Percentiles rank a stretch among this genome's conserved stretches.
phyloP scores from a whole-genome alignment of 495 filamentous ascomycete genomes.

The Aspergillus bertholletiae region DNA sequence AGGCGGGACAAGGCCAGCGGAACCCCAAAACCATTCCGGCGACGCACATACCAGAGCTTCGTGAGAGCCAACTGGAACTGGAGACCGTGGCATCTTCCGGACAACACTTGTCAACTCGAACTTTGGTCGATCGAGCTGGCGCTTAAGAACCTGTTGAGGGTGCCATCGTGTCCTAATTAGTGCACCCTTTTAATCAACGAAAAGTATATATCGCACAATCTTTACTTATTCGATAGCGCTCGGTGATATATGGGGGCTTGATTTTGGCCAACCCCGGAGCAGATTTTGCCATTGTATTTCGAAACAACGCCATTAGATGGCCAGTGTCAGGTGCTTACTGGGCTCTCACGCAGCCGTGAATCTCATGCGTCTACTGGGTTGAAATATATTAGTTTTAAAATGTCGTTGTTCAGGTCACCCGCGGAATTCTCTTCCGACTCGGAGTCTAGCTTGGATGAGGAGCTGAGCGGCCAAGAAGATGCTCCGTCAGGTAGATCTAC shows the following conservation, averaged over 20 bases:
- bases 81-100: neutral
- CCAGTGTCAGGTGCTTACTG: conserved; percentile 2
- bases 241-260: neutral
- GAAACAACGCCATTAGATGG: conserved; percentile 9
- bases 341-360: conserved; percentile 4
- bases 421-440: conserved; percentile 41
- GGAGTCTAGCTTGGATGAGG: conserved; percentile 25
- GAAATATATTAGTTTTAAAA: conserved; percentile 17
- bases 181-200: neutral
- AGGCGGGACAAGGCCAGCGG: neutral
- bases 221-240: neutral
- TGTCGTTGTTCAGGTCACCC: conserved; percentile 46
- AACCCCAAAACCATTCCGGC: neutral
- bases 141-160: neutral
- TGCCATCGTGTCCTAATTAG: neutral
- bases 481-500: conserved; percentile 3
- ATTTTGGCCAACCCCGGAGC: neutral
- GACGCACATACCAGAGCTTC: neutral
- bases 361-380: neutral
- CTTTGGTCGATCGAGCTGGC: neutral
- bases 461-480: conserved; percentile 14
- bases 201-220: neutral
- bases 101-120: neutral
- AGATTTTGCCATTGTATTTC: neutral
- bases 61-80: neutral